A percentile compares a stretch with the other conserved stretches of the same genome.
phyloP scores from a whole-genome alignment of 441 rosid species.

The Corymbia citriodora region DNA sequence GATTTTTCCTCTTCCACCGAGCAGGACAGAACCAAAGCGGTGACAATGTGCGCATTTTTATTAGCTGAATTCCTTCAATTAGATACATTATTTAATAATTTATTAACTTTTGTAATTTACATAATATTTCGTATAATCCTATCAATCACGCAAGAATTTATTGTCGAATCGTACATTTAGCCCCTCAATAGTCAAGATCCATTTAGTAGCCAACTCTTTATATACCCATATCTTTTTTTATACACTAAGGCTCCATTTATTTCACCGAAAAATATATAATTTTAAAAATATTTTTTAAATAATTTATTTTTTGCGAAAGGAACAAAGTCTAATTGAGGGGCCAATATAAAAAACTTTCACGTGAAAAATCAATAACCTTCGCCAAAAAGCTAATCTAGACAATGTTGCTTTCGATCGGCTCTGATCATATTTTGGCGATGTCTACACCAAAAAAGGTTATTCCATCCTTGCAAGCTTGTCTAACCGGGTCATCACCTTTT shows the following conservation, averaged over 20 bases:
- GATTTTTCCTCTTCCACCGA: neutral
- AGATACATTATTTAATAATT: neutral
- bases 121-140: neutral
- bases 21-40: neutral
- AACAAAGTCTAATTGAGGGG: too few species aligned
- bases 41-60: neutral
- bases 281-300: too few species aligned
- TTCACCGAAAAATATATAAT: too few species aligned
- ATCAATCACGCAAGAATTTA: neutral
- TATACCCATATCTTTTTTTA: neutral
- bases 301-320: too few species aligned
- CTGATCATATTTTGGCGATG: fast-evolving
- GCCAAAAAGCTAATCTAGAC: neutral
- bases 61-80: neutral
- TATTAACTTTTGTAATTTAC: neutral
- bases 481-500: fast-evolving
- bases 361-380: neutral
- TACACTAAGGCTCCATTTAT: too few species aligned
- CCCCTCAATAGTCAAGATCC: neutral
- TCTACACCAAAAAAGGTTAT: fast-evolving
- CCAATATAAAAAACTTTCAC: neutral
- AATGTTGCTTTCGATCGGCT: neutral
- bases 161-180: neutral
- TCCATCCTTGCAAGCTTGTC: neutral
- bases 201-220: neutral